Base-by-base conservation (phyloP, 2,329 filamentous ascomycete genomes). In the Penicillium vulpinum region DNA sequence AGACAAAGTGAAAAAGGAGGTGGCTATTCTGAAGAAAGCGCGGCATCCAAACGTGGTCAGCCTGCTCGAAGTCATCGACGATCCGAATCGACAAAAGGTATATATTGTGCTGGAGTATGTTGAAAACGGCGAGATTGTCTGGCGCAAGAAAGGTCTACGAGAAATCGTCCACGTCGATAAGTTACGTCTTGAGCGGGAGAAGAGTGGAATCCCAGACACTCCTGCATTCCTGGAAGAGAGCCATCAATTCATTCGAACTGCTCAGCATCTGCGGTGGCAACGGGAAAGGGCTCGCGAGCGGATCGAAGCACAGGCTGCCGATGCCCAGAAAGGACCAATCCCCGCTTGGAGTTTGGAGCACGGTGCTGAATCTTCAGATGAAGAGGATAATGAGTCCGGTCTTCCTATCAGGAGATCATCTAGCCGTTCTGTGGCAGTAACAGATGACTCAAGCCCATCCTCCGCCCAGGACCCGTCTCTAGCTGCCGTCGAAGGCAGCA, bases 91-190 rank as follows among this genome's bases (percentile, higher is more conserved):
- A 57, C 94, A 95, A 78, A 99, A 99, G 78, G 96, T 99, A 60
- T 99, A 99, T 77, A 93, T 99, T 78, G 91, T 97, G 21, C 83
- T 99, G 41, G 94, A 99, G 74, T 93, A 93, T 74, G 92, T 97
- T 55, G 91, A 97, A 72, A 84, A 93, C 39, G 93, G 94, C 50
- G 94, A 99, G 76, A 91, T 99, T 56, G 84, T 91, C 46, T 99
- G 94, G 94, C 86, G 94, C 53, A 93, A 89, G 72, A 91, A 92
- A 76, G 93, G 91, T 6, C 81, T 92, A 7, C 89, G 88, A 54
- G 89, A 92, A 68, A 89, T 97, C 62, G 90, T 90, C 66, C 81
- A 87, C 31, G 88, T 92, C 67, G 94, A 99, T 73, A 90, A 91
- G 66, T 83, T 86, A 57, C 85, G 92, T 54, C 84, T 94, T 64